A percentile compares a stretch with the other conserved stretches of the same genome.
These are phyloP conservation scores for Smittium mucronatum DNA, from an alignment of 371 early-diverging fungal genomes.

Conservation along the genomic window DNA sequence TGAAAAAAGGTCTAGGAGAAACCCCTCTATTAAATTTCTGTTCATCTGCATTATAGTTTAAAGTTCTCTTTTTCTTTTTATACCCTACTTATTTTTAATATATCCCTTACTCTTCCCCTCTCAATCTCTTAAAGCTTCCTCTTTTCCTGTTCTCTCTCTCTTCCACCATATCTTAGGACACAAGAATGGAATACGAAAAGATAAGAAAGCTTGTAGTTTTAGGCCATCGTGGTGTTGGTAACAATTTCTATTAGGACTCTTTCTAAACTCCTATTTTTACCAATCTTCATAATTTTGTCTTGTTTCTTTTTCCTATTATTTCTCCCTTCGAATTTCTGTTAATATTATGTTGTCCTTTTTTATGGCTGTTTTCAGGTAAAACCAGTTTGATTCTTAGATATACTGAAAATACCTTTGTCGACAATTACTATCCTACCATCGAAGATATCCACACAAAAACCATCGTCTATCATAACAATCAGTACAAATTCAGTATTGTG, in stretches of 20 bases:
- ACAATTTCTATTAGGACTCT: slow-evolving; percentile 74
- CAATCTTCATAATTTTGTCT: neutral
- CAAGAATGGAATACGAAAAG: slow-evolving; percentile 13
- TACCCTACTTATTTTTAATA: too few species aligned
- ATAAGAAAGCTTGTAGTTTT: slow-evolving; percentile 56
- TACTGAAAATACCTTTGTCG: slow-evolving; percentile 83
- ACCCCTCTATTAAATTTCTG: too few species aligned
- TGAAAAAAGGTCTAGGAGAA: too few species aligned
- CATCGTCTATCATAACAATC: slow-evolving; percentile 64
- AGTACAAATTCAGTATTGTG: slow-evolving; percentile 78
- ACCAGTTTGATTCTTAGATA: slow-evolving; percentile 87
- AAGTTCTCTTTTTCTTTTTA: too few species aligned
- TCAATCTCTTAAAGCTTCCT: neutral
- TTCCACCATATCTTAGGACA: too few species aligned
- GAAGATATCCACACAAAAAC: slow-evolving; percentile 82
- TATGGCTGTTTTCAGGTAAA: slow-evolving; percentile 43
- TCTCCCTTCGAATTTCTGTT: neutral
- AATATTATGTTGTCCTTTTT: neutral
- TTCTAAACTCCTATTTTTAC: slow-evolving; percentile 80
- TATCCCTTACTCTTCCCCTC: too few species aligned
- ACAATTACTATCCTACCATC: slow-evolving; percentile 89
- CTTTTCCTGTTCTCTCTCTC: neutral
- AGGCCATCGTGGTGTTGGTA: slow-evolving; percentile 64
- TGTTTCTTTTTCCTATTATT: neutral
- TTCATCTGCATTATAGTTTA: too few species aligned